Percentiles rank a stretch among this genome's conserved stretches.
These are phyloP conservation scores for Boletellus sp. DNA, from an alignment of 768 basidiomycete species.

Conservation along the genomic window DNA sequence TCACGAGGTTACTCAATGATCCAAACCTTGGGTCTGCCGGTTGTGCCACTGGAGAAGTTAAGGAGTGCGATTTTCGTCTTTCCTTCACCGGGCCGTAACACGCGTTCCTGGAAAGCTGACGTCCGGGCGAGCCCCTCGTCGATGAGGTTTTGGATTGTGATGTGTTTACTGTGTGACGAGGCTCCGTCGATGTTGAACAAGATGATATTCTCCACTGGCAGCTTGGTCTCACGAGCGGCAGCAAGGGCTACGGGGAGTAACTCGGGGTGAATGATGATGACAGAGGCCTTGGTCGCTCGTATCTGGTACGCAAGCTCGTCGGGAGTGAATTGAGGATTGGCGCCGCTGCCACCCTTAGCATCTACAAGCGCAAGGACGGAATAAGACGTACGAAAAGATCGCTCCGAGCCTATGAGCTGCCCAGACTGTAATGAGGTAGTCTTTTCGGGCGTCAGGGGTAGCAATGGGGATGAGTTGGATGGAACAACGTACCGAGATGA, in stretches of 20 bases:
- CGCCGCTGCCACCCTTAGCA: conserved; percentile 40
- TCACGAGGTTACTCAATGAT: not conserved
- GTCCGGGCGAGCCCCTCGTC: conserved; percentile 42
- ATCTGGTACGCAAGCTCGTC: conserved; percentile 62
- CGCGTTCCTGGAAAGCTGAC: conserved; percentile 46
- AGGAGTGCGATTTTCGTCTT: conserved; percentile 68
- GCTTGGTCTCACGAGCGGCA: conserved; percentile 40
- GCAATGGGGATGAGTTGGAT: not conserved
- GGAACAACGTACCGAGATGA: conserved; percentile 48
- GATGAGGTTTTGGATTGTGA: conserved; percentile 47
- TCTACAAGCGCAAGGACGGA: not conserved
- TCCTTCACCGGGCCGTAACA: conserved; percentile 53
- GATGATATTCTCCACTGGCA: conserved; percentile 44
- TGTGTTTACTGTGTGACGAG: conserved; percentile 11
- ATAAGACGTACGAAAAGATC: conserved; percentile 48
- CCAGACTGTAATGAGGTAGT: conserved; percentile 55
- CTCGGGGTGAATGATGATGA: conserved; percentile 48
- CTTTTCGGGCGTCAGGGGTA: conserved; percentile 23
- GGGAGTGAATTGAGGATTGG: conserved; percentile 56
- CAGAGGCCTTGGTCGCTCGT: conserved; percentile 40
- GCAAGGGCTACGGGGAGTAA: conserved; percentile 40
- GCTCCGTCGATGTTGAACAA: conserved; percentile 32
- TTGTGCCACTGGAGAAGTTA: conserved; percentile 74
- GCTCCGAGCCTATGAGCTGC: conserved; percentile 55
- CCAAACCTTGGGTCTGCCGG: conserved; percentile 67